Evolutionary conservation across 1,284 basidiomycete genomes (phyloP).

Genomic region (Boletellus dicymbophilus): DNA sequence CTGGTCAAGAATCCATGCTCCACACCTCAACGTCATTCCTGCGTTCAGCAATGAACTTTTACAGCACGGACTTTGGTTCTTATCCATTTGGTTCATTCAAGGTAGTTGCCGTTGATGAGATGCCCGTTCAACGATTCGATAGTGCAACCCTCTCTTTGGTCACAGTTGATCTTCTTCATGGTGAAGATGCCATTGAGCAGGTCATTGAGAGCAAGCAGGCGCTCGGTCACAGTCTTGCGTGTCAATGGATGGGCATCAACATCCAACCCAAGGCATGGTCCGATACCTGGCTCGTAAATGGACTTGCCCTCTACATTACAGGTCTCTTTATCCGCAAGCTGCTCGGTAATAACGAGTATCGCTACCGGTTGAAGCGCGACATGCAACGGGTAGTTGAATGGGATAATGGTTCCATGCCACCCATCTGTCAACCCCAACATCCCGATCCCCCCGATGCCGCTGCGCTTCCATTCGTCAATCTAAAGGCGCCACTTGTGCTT

Average conservation of each 20-base stretch:
- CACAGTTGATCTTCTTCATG: slow-evolving; percentile 85
- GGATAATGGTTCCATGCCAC: slow-evolving; percentile 91
- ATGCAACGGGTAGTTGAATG: slow-evolving; percentile 91
- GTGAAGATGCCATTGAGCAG: slow-evolving; percentile 91
- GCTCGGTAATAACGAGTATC: slow-evolving; percentile 97
- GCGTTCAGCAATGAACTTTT: slow-evolving; percentile 90
- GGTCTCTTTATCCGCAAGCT: slow-evolving; percentile 87
- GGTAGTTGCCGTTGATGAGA: slow-evolving; percentile 92
- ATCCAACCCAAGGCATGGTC: slow-evolving; percentile 95
- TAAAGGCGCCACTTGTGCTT: slow-evolving; percentile 94
- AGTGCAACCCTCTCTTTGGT: slow-evolving; percentile 84
- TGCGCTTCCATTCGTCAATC: slow-evolving; percentile 85
- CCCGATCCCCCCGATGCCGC: slow-evolving; percentile 82
- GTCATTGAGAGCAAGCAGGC: slow-evolving; percentile 89
- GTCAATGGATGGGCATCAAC: slow-evolving; percentile 98
- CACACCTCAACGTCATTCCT: slow-evolving; percentile 74
- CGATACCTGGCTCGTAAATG: slow-evolving; percentile 96
- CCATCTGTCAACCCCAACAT: slow-evolving; percentile 89
- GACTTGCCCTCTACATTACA: slow-evolving; percentile 89
- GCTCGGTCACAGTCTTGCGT: slow-evolving; percentile 87
- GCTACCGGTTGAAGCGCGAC: slow-evolving; percentile 94
- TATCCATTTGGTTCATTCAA: slow-evolving; percentile 98
- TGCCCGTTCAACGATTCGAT: slow-evolving; percentile 79
- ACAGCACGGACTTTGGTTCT: slow-evolving; percentile 90
- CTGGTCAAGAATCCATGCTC: slow-evolving; percentile 79